A percentile compares a stretch with the other conserved stretches of the same genome.
Evolutionary conservation across 345 rosid genomes (phyloP).

Genomic region (Salix brachista): DNA sequence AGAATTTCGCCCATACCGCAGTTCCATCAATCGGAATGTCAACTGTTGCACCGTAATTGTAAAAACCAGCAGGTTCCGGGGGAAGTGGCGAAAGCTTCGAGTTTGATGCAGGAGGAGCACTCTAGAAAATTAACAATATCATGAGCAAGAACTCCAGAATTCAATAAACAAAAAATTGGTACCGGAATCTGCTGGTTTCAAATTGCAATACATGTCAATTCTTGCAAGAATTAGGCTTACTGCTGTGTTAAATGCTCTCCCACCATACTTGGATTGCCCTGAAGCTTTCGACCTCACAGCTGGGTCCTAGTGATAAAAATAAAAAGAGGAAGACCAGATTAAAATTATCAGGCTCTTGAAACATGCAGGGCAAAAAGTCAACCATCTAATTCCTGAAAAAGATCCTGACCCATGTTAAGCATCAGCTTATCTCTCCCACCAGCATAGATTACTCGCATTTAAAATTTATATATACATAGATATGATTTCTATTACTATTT

Average conservation of each 20-base stretch:
- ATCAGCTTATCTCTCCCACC: not conserved
- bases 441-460: not conserved
- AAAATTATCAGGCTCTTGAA: not conserved
- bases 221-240: conserved; percentile 33
- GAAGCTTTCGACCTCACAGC: conserved; percentile 44
- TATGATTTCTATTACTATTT: not conserved
- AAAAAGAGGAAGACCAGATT: not conserved
- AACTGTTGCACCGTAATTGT: conserved; percentile 26
- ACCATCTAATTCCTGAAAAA: not conserved
- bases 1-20: not conserved
- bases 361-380: not conserved
- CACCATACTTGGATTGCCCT: conserved; percentile 38
- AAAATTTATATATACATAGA: too few species aligned
- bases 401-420: not conserved
- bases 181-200: not conserved
- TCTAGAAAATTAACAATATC: conserved; percentile 1
- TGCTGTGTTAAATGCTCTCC: conserved; percentile 48
- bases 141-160: not conserved
- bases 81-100: conserved; percentile 34
- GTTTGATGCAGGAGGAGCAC: conserved; percentile 28
- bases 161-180: not conserved
- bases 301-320: conserved; percentile 38
- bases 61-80: conserved; percentile 34
- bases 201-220: not conserved
- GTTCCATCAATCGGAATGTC: conserved; percentile 35